phyloP scores from a whole-genome alignment of 306 rosid genomes.

The Sophora flavescens region DNA sequence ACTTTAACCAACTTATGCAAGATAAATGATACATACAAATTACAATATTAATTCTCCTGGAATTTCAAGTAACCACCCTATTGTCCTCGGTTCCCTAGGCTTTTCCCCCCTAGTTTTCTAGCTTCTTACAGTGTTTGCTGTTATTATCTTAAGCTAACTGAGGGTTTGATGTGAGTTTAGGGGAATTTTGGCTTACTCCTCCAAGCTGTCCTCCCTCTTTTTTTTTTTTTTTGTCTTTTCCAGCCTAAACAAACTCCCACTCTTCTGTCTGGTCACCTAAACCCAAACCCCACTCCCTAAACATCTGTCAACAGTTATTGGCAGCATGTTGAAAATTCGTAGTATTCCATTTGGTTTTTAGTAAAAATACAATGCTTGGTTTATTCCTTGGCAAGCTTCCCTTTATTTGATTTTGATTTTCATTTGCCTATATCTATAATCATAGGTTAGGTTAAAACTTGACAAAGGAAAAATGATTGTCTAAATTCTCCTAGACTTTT shows the following conservation, averaged over 20 bases:
- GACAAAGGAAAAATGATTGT: neutral
- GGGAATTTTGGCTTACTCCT: neutral
- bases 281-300: neutral
- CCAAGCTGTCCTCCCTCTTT: neutral
- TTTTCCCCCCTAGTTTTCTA: neutral
- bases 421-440: neutral
- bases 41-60: neutral
- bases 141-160: neutral
- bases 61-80: neutral
- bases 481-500: neutral
- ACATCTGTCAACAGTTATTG: neutral
- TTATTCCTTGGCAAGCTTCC: neutral
- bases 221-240: neutral
- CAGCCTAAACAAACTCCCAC: neutral
- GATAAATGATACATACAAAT: neutral
- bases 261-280: constrained; percentile 20
- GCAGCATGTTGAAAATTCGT: constrained; percentile 14
- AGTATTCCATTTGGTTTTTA: neutral
- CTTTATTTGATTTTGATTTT: neutral
- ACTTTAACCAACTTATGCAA: constrained; percentile 5
- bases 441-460: constrained; percentile 3
- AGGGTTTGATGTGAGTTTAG: constrained; percentile 23
- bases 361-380: constrained; percentile 7
- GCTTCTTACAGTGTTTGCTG: neutral
- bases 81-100: neutral